phyloP scores from a whole-genome alignment of 2,329 filamentous ascomycete genomes.

The Sclerotinia minor region DNA sequence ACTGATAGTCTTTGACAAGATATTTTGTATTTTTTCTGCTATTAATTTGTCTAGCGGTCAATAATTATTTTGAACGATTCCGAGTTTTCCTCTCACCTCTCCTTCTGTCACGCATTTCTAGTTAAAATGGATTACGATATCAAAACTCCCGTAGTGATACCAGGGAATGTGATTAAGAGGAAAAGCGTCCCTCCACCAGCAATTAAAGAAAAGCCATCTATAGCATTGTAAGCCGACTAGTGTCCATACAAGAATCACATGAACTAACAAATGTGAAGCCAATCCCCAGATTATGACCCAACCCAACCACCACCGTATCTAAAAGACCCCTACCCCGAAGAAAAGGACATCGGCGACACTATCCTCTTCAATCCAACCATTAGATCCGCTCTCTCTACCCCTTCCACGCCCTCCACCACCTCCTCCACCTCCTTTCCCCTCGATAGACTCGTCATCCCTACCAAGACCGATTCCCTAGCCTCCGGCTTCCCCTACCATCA shows the following conservation, averaged over 20 bases:
- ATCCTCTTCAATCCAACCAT: background rate
- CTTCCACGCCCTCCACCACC: background rate
- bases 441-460: constrained; percentile 30
- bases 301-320: background rate
- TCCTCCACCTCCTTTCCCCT: constrained; percentile 9
- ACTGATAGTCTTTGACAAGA: background rate
- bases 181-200: background rate
- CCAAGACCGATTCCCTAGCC: constrained; percentile 32
- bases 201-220: background rate
- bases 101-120: background rate
- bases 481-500: constrained; percentile 37
- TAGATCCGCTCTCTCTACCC: no score
- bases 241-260: background rate
- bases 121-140: constrained; percentile 8
- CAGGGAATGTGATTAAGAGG: background rate
- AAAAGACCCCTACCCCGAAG: constrained; percentile 2
- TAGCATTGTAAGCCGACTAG: background rate
- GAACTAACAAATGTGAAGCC: background rate
- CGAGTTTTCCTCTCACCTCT: background rate
- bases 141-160: background rate
- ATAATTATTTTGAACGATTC: background rate
- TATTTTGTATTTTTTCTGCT: background rate
- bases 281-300: constrained; percentile 2
- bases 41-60: background rate
- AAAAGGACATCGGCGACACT: background rate